Conservation (phyloP, 2,329 filamentous ascomycete genomes). For the Ophiocordyceps sinensis region DNA sequence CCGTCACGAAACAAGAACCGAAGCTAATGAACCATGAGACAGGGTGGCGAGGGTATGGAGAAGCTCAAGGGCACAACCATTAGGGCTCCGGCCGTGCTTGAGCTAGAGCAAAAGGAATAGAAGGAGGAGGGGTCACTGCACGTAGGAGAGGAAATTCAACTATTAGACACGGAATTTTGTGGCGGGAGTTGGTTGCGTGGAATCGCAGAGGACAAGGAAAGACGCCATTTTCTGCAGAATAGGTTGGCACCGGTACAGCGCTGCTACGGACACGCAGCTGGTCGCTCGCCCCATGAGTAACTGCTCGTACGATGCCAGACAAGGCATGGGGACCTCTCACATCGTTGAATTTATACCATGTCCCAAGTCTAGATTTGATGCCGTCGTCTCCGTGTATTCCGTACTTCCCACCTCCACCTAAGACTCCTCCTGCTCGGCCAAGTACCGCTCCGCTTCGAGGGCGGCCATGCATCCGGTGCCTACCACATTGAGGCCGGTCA, state of each 20-base stretch:
- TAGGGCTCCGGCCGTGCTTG: conserved; percentile 35
- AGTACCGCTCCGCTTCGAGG: conserved; percentile 86
- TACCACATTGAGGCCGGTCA: conserved; percentile 15
- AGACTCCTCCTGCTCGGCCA: conserved; percentile 57
- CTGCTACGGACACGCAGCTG: no score
- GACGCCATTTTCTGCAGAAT: not conserved
- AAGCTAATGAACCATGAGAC: conserved; percentile 4
- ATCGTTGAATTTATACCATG: not conserved
- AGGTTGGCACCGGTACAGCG: no score
- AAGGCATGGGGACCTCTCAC: not conserved
- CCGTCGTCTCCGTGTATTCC: not conserved
- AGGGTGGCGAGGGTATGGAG: conserved; percentile 51
- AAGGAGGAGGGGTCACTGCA: no score
- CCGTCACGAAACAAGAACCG: not conserved
- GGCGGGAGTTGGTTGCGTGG: not conserved
- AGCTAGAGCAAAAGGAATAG: conserved; percentile 21
- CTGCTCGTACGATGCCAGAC: not conserved
- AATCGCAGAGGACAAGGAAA: not conserved
- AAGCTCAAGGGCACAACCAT: conserved; percentile 37
- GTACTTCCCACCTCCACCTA: not conserved
- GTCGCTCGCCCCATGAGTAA: no score
- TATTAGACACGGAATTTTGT: not conserved
- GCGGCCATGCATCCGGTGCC: conserved; percentile 92
- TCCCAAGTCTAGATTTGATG: not conserved
- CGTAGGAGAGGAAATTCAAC: not conserved